These are phyloP conservation scores for Albifimbria verrucaria DNA, from an alignment of 2,329 filamentous ascomycete genomes.

Conservation along the genomic window DNA sequence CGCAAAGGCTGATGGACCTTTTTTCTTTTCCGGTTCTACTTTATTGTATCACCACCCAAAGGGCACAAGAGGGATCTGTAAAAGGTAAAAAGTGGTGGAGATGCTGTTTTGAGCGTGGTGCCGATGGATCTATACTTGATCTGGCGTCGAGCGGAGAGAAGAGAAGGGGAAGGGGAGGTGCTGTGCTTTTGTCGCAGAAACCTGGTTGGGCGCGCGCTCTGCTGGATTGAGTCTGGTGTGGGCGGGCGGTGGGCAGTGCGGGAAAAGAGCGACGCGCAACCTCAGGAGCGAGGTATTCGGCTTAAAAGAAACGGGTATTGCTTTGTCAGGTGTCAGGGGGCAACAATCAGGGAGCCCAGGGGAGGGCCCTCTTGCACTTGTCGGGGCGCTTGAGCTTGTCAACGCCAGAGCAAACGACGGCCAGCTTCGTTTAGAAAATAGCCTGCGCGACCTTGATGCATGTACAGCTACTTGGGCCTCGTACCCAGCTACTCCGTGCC, in stretches of 20 bases:
- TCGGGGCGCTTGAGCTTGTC: constrained; percentile 18
- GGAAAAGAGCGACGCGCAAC: constrained; percentile 1
- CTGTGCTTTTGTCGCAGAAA: constrained; percentile 50
- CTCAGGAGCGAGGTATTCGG: constrained; percentile 1
- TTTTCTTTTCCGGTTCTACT: constrained; percentile 11
- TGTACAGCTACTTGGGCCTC: too few species aligned
- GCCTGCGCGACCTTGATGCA: too few species aligned
- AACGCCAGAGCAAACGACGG: background rate
- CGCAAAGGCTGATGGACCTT: constrained; percentile 3
- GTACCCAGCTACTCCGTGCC: too few species aligned
- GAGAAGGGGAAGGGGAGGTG: constrained; percentile 42
- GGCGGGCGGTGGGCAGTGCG: constrained; percentile 20
- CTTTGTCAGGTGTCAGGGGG: background rate
- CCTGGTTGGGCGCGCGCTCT: constrained; percentile 46
- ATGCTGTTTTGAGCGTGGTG: constrained; percentile 64
- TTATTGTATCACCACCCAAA: constrained; percentile 33
- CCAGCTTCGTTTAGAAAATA: too few species aligned
- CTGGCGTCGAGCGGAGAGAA: constrained; percentile 50
- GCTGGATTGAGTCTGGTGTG: constrained; percentile 36
- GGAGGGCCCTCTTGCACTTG: constrained; percentile 20
- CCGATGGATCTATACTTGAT: constrained; percentile 65
- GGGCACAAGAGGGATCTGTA: constrained; percentile 35
- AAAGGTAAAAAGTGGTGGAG: constrained; percentile 58
- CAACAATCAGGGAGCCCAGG: constrained; percentile 3
- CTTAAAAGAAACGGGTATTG: constrained; percentile 1